Evolutionary conservation across 306 rosid genomes (phyloP).

Genomic region (Hylodesmum podocarpum): DNA sequence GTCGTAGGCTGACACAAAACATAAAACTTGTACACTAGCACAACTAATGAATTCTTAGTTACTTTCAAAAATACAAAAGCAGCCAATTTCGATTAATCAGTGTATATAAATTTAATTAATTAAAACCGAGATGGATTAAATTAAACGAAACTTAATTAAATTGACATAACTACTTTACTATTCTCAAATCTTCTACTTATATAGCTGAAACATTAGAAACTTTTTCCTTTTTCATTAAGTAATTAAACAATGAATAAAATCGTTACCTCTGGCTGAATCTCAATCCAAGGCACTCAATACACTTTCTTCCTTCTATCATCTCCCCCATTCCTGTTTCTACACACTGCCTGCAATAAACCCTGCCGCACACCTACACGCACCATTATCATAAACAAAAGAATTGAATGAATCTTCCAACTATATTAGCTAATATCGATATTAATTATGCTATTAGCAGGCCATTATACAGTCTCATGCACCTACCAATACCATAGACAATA

Average conservation of each 20-base stretch:
- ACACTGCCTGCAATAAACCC: slow-evolving; percentile 82
- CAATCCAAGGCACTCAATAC: slow-evolving; percentile 72
- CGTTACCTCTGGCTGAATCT: slow-evolving; percentile 81
- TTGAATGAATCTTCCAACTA: neutral
- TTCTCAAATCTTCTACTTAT: neutral
- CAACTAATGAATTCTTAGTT: too few relatives aligned
- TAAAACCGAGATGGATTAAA: neutral
- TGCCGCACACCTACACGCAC: slow-evolving; percentile 67
- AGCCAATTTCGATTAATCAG: neutral
- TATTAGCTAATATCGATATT: neutral
- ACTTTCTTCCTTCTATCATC: slow-evolving; percentile 88
- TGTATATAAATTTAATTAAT: neutral
- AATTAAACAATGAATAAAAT: neutral
- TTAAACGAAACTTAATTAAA: neutral
- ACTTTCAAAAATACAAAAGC: too few relatives aligned
- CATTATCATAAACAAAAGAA: neutral
- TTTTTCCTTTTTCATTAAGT: neutral
- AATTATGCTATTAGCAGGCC: neutral
- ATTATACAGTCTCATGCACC: neutral
- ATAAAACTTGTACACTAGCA: too few relatives aligned
- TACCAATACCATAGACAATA: too few relatives aligned
- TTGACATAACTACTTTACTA: neutral
- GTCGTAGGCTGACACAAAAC: too few relatives aligned
- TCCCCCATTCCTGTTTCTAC: slow-evolving; percentile 76
- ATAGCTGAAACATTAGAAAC: neutral